These are phyloP conservation scores for Collybiopsis luxurians DNA, from an alignment of 768 basidiomycete species.

Conservation along the genomic window DNA sequence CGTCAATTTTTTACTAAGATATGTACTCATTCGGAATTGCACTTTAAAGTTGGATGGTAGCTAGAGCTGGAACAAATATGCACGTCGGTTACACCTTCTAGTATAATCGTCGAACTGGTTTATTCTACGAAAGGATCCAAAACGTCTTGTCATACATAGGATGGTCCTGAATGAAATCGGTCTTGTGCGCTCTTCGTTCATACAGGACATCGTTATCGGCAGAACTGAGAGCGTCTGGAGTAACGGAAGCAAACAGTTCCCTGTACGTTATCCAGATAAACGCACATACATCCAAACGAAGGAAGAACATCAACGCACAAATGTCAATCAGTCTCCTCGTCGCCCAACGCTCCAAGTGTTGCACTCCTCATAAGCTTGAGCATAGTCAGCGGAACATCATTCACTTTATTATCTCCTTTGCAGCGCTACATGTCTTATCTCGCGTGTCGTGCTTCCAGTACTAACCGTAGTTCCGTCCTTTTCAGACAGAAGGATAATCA, in stretches of 20 bases:
- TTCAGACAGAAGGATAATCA: neutral
- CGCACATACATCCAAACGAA: neutral
- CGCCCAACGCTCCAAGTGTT: slow-evolving; percentile 29
- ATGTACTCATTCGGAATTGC: too few species aligned
- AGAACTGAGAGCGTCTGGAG: slow-evolving; percentile 43
- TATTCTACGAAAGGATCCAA: slow-evolving; percentile 85
- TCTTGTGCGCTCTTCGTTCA: slow-evolving; percentile 73
- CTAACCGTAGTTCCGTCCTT: slow-evolving; percentile 1
- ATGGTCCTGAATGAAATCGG: slow-evolving; percentile 86
- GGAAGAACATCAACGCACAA: slow-evolving; percentile 45
- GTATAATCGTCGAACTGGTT: slow-evolving; percentile 66
- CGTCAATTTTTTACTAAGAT: too few species aligned
- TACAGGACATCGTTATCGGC: slow-evolving; percentile 63
- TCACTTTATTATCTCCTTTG: slow-evolving; percentile 44
- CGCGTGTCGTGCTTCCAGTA: slow-evolving; percentile 24
- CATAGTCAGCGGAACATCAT: slow-evolving; percentile 60
- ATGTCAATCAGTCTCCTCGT: slow-evolving; percentile 70
- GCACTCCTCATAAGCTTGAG: slow-evolving; percentile 42
- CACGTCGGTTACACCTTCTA: slow-evolving; percentile 83
- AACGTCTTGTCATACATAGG: slow-evolving; percentile 89
- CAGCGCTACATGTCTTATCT: slow-evolving; percentile 50
- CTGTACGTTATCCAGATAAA: slow-evolving; percentile 31
- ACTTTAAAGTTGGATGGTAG: too few species aligned
- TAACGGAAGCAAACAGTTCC: slow-evolving; percentile 65
- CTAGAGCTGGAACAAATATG: too few species aligned